Evolutionary conservation across 768 basidiomycete genomes (phyloP), one percentile per base, ranked within the genome.

Genomic region (Daedalea quercina): DNA sequence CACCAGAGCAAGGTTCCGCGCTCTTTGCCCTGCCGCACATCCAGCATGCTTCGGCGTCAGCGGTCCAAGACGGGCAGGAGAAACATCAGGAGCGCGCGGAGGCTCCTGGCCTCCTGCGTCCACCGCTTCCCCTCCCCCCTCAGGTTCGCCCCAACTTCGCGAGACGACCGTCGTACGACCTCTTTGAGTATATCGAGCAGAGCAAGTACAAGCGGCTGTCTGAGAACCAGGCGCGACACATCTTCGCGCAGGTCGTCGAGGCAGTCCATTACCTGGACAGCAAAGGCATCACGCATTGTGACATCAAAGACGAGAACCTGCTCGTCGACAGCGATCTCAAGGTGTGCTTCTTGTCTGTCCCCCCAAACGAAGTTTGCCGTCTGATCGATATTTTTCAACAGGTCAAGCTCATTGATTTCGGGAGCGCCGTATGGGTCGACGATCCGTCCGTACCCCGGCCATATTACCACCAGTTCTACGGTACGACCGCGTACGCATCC

Each of bases 361-460:
- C 12, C 11, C 28, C 25, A 15, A n/a, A 3, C 22, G 44, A 22
- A 22, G 25, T 24, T n/a, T n/a, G n/a, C n/a, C n/a, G 15, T 23
- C 24, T 26, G 6, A 46, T 9, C 20, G 4, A 9, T n/a, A 35
- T 23, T 25, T 44, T 41, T 35, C 53, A 55, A 35, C 65, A 91
- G 85, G 87, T 95, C 63, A 97, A 97, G 66, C 76, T 97, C 47
- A 94, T 97, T 62, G 94, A 97, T 71, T 97, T 97, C 66, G 94
- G 94, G 44, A 90, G 88, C 58, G 91, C 93, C 24, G 85, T 86
- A 24, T 31, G 20, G 34, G 76, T 87, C 54, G 80, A 80, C 47
- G 81, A 93, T 64, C 81, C 83, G 4, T 63, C 67, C 4, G 66
- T 78, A 51, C 75, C 84, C 2, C 78, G 80, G 11, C 87, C 88